These are phyloP conservation scores for Solanum bulbocastanum DNA, from an alignment of 257 asterid species.

Conservation along the genomic window DNA sequence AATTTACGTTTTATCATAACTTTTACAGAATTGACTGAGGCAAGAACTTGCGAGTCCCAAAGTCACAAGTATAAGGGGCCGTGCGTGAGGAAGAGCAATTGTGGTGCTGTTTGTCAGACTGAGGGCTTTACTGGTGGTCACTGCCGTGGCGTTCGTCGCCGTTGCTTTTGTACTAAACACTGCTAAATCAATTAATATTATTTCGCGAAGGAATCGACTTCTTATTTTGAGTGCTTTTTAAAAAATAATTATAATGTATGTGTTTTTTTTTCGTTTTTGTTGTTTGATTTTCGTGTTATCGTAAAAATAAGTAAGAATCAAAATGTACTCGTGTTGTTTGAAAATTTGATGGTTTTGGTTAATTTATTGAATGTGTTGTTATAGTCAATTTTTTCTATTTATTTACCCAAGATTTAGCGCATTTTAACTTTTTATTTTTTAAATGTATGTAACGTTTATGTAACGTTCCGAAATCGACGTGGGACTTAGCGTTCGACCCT, in stretches of 20 bases:
- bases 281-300: neutral
- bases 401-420: neutral
- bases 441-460: neutral
- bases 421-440: neutral
- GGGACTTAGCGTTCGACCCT: neutral
- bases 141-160: neutral
- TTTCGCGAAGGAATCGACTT: accelerated
- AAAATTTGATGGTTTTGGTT: neutral
- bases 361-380: neutral
- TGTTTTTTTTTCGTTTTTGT: too few species aligned
- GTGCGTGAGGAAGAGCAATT: neutral
- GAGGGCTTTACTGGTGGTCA: neutral
- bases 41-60: neutral
- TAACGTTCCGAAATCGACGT: neutral
- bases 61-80: neutral
- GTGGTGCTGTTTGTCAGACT: constrained; percentile 1
- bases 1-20: neutral
- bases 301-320: neutral
- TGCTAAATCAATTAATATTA: neutral
- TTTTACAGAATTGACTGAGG: neutral
- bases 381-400: neutral
- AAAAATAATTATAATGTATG: neutral
- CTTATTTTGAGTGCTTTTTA: neutral
- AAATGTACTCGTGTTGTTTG: neutral
- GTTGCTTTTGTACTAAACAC: neutral